Evolutionary conservation across 2,329 filamentous ascomycete genomes (phyloP).

Genomic region (Coleophoma eucalyptorum): DNA sequence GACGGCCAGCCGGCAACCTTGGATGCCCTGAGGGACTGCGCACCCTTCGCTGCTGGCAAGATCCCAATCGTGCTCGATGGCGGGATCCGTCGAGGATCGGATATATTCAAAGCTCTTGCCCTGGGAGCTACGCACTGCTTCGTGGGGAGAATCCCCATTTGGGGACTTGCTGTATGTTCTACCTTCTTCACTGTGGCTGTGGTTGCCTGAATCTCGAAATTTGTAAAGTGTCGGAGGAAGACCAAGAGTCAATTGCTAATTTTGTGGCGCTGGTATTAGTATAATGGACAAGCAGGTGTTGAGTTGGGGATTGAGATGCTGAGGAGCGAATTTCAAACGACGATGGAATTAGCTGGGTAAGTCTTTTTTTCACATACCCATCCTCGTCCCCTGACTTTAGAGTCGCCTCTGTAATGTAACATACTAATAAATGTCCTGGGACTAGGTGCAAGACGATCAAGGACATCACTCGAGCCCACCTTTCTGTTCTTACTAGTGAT

Average conservation of each 20-base stretch:
- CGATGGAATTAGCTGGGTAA: slow-evolving; percentile 2
- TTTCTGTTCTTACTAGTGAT: too few relatives aligned
- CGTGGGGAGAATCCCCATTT: slow-evolving; percentile 55
- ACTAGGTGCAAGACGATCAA: too few relatives aligned
- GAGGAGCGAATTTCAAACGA: background rate
- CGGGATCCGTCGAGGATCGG: slow-evolving; percentile 49
- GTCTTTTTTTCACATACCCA: slow-evolving; percentile 9
- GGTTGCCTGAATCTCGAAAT: too few relatives aligned
- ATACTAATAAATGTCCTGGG: too few relatives aligned
- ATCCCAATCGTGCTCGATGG: slow-evolving; percentile 58
- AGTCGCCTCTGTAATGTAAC: too few relatives aligned
- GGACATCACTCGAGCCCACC: too few relatives aligned
- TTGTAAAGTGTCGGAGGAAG: too few relatives aligned
- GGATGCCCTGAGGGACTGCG: slow-evolving; percentile 52
- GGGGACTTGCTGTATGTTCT: slow-evolving; percentile 27
- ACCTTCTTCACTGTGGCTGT: too few relatives aligned
- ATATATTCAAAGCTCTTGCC: slow-evolving; percentile 51
- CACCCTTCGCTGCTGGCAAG: slow-evolving; percentile 46
- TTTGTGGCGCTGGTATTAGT: slow-evolving; percentile 22
- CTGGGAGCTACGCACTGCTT: slow-evolving; percentile 48
- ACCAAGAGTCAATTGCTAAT: too few relatives aligned
- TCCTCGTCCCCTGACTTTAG: too few relatives aligned
- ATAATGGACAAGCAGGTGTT: slow-evolving; percentile 57
- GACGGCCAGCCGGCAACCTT: slow-evolving; percentile 49
- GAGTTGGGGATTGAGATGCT: slow-evolving; percentile 47